These are phyloP conservation scores for Trichaptum fuscoviolaceum DNA, from an alignment of 768 basidiomycete genomes.

Conservation along the genomic window DNA sequence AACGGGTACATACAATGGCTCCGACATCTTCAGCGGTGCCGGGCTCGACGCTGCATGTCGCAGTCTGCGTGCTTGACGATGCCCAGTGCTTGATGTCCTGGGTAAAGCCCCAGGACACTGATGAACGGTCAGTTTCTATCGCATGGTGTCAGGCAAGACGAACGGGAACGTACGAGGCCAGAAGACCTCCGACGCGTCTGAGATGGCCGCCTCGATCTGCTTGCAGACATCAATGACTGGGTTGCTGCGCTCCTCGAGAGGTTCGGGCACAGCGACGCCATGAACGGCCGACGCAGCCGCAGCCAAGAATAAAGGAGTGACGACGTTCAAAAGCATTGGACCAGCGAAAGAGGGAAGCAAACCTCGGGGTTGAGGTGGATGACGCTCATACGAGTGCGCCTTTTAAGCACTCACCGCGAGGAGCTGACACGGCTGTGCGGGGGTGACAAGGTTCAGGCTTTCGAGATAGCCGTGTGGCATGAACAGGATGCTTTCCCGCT, in stretches of 20 bases:
- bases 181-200: constrained; percentile 10
- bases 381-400: background rate
- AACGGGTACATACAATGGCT: constrained; percentile 10
- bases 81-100: constrained; percentile 13
- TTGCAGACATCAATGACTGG: constrained; percentile 3
- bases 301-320: background rate
- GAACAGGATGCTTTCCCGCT: background rate
- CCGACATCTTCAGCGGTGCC: constrained; percentile 15
- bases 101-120: constrained; percentile 9
- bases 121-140: background rate
- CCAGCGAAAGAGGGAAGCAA: background rate
- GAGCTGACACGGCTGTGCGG: background rate
- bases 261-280: background rate
- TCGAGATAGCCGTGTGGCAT: background rate
- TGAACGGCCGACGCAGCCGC: background rate
- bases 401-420: background rate
- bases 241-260: background rate
- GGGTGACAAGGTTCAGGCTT: background rate
- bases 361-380: background rate
- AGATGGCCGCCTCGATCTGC: constrained; percentile 2
- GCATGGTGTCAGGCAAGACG: background rate
- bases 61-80: constrained; percentile 8
- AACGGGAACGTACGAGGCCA: constrained; percentile 10
- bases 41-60: constrained; percentile 19
- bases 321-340: background rate